Evolutionary conservation across 768 basidiomycete species (phyloP), one percentile per base, ranked within the genome.

Genomic region (Tylopilus subfusipes): DNA sequence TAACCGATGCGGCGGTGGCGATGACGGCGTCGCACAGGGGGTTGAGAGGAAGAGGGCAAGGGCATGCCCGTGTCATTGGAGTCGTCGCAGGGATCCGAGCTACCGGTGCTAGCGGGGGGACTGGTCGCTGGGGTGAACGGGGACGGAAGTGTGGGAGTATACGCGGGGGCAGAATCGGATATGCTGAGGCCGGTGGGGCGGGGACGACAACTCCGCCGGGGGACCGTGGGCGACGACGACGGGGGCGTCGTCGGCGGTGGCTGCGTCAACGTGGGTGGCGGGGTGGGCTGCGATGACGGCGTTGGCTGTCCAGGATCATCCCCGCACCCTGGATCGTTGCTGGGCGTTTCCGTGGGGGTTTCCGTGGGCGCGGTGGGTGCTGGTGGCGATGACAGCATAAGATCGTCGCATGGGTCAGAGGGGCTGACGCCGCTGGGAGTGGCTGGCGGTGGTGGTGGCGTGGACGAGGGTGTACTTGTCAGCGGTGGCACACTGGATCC

Each of bases 1-100:
- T 52, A 29, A 36, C 34, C 38, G 16, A 55, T 30, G 27, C 36
- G 47, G 30, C 53, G 56, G 19, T 44, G 53, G 27, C 50, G 44
- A 21, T 48, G 56, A 29, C 50, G 59, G 16, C 38, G 31, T 5
- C 5, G 18, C 11, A 16, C 14, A 11, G 51, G 42, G 10, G 24
- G 2, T 33, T 19, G 31, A 42, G 30, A 11, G 10, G n/a, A 4
- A 38, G 36, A 19, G 7, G n/a, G 27, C 9, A 29, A 4, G 2
- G 57, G 39, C 21, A 12, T 22, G 36, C 12, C 29, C 2, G 30
- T 24, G 8, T 18, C 24, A 1, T 11, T 31, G 39, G 24, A 6
- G 19, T 33, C 27, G 6, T 25, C 34, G 27, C 54, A 55, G 30
- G 54, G 34, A 36, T 36, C 49, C 4, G 34, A 6, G 12, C 18